Evolutionary conservation across 352 stramenopile species (phyloP).

Genomic region (Globisporangium okanoganense): DNA sequence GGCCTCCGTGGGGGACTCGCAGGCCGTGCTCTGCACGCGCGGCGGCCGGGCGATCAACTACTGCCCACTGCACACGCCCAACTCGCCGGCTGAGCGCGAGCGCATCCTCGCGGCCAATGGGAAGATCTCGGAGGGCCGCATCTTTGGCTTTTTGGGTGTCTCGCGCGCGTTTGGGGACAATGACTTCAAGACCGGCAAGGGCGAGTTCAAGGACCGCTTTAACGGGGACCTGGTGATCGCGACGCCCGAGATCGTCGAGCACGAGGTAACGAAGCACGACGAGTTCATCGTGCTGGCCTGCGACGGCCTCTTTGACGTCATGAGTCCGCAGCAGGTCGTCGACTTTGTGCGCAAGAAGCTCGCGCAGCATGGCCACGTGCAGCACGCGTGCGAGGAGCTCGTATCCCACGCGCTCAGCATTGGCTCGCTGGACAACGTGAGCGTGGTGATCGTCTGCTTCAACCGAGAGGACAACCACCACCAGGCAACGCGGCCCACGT

Average conservation of each 20-base stretch:
- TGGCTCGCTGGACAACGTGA: slow-evolving; percentile 84
- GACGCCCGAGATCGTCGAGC: slow-evolving; percentile 59
- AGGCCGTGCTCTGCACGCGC: slow-evolving; percentile 66
- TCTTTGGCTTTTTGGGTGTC: slow-evolving; percentile 82
- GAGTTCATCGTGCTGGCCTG: slow-evolving; percentile 83
- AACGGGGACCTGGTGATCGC: slow-evolving; percentile 79
- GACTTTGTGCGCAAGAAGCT: slow-evolving; percentile 80
- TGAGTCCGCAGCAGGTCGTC: slow-evolving; percentile 74
- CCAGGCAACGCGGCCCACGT: neutral
- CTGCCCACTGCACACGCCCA: slow-evolving; percentile 67
- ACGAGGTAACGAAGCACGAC: slow-evolving; percentile 48
- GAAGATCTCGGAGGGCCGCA: slow-evolving; percentile 75
- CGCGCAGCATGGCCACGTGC: slow-evolving; percentile 59
- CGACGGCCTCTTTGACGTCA: slow-evolving; percentile 85
- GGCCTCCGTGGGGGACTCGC: slow-evolving; percentile 76
- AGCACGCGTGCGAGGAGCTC: slow-evolving; percentile 79
- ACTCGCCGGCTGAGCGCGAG: slow-evolving; percentile 61
- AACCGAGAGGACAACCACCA: slow-evolving; percentile 34
- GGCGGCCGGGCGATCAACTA: slow-evolving; percentile 45
- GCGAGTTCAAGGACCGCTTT: slow-evolving; percentile 76
- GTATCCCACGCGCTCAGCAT: slow-evolving; percentile 79
- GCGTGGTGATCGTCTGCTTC: slow-evolving; percentile 72
- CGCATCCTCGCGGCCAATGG: slow-evolving; percentile 83
- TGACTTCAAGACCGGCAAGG: slow-evolving; percentile 82
- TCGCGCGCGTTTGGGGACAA: slow-evolving; percentile 84